phyloP scores from a whole-genome alignment of 78 protist species.

The Monocercomonoides exilis region DNA sequence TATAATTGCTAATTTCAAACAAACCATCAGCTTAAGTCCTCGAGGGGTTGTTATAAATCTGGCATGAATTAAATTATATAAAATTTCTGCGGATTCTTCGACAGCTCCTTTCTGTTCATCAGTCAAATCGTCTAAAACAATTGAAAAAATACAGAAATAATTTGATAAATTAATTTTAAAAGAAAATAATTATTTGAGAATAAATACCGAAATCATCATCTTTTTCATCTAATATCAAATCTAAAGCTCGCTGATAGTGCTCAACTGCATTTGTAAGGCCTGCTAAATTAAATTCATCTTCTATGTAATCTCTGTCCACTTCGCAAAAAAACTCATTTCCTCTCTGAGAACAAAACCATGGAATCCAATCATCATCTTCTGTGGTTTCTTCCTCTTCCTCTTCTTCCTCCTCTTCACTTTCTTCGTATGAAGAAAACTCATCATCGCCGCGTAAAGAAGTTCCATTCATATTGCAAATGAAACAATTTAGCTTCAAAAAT shows the following conservation, averaged over 20 bases:
- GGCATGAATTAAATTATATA: background rate
- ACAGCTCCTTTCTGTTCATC: background rate
- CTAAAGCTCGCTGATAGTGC: background rate
- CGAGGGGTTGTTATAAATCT: background rate
- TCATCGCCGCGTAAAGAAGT: no score
- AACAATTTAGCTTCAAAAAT: no score
- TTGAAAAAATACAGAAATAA: background rate
- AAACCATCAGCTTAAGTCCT: background rate
- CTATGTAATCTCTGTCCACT: background rate
- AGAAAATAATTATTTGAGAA: background rate
- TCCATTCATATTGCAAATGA: no score
- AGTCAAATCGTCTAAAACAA: background rate
- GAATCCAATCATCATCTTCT: background rate
- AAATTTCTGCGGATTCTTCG: background rate
- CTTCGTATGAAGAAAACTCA: no score
- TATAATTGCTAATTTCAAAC: background rate
- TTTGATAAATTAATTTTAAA: no score
- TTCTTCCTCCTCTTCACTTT: no score
- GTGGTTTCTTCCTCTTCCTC: background rate
- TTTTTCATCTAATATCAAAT: background rate
- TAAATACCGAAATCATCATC: background rate
- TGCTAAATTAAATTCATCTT: background rate
- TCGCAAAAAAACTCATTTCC: background rate
- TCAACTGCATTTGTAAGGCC: background rate
- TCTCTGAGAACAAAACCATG: background rate